Conservation (phyloP, 352 stramenopile species). For the Phytophthora pini region DNA sequence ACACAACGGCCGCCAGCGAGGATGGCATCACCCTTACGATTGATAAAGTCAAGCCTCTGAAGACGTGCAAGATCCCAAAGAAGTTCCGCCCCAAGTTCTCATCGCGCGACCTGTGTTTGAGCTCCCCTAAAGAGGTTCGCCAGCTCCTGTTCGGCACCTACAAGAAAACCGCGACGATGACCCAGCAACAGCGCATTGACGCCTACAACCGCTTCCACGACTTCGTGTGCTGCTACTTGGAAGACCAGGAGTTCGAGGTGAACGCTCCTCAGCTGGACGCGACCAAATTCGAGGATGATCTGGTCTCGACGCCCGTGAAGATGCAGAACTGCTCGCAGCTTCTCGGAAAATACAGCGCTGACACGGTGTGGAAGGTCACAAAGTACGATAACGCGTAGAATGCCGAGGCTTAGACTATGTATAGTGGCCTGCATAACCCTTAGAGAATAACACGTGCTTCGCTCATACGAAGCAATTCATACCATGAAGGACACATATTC, state of each 20-base stretch:
- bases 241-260: constrained; percentile 23
- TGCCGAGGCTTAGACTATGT: too few species aligned
- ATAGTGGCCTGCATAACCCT: too few species aligned
- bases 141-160: constrained; percentile 18
- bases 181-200: constrained; percentile 8
- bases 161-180: constrained; percentile 17
- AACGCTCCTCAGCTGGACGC: constrained; percentile 14
- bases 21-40: background rate
- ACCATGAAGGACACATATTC: too few species aligned
- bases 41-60: constrained; percentile 6
- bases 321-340: constrained; percentile 27
- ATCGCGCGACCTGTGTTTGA: constrained; percentile 19
- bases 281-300: constrained; percentile 9
- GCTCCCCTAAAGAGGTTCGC: constrained; percentile 12
- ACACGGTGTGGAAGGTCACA: constrained; percentile 12
- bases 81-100: constrained; percentile 14
- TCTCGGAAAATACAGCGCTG: constrained; percentile 15
- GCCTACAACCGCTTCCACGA: constrained; percentile 23
- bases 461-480: too few species aligned
- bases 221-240: constrained; percentile 9
- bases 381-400: too few species aligned
- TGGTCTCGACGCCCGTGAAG: constrained; percentile 17
- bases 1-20: background rate
- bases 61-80: constrained; percentile 11
- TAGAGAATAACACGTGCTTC: background rate